These are phyloP conservation scores for Ogataea pignaliae DNA, from an alignment of 805 yeast genomes.

Conservation along the genomic window DNA sequence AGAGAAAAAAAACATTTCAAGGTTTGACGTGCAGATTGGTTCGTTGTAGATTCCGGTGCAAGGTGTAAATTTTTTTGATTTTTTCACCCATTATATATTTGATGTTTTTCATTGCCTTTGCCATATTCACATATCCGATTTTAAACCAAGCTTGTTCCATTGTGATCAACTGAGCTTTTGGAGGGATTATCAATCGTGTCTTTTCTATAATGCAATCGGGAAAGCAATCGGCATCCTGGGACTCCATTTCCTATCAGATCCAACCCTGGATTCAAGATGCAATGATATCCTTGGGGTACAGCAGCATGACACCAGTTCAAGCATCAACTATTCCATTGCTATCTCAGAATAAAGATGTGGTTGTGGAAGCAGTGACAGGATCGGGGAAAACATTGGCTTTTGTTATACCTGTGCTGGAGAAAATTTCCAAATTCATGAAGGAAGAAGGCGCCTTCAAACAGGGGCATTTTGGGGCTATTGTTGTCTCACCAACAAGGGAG, in stretches of 20 bases:
- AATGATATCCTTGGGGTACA: conserved; percentile 67
- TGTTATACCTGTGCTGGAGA: conserved; percentile 75
- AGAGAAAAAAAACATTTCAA: too few species aligned
- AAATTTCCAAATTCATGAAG: conserved; percentile 34
- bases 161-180: too few species aligned
- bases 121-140: too few species aligned
- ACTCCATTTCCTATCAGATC: conserved; percentile 43
- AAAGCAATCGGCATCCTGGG: conserved; percentile 58
- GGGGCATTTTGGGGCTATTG: conserved; percentile 68
- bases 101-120: too few species aligned
- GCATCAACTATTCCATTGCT: conserved; percentile 90
- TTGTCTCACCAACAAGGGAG: conserved; percentile 68
- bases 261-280: conserved; percentile 74
- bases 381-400: conserved; percentile 97
- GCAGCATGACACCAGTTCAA: conserved; percentile 92
- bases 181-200: too few species aligned
- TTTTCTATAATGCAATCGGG: conserved; percentile 8
- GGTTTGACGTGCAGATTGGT: too few species aligned
- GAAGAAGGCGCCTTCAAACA: conserved; percentile 35
- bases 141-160: too few species aligned
- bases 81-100: too few species aligned
- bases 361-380: conserved; percentile 96
- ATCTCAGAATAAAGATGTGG: conserved; percentile 83
- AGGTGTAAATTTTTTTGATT: too few species aligned
- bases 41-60: too few species aligned